These are phyloP conservation scores for Microsporum ferrugineum DNA, from an alignment of 2,329 filamentous ascomycete species.

Conservation along the genomic window DNA sequence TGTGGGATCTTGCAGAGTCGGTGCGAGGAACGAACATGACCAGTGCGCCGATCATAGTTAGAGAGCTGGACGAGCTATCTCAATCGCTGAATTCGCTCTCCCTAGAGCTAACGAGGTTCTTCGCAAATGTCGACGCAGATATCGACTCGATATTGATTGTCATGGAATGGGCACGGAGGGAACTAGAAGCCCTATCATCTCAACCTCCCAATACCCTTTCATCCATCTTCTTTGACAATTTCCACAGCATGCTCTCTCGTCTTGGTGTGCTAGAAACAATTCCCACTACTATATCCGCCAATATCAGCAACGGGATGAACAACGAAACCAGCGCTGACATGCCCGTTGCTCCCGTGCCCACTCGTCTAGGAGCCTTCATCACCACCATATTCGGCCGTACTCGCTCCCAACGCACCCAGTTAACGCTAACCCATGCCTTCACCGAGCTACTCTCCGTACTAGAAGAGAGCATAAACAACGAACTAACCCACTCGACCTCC, in stretches of 20 bases:
- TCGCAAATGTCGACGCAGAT: slow-evolving; percentile 84
- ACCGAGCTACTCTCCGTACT: slow-evolving; percentile 76
- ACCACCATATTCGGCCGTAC: slow-evolving; percentile 69
- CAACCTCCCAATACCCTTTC: slow-evolving; percentile 53
- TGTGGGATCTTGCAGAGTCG: slow-evolving; percentile 89
- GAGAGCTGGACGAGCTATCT: slow-evolving; percentile 72
- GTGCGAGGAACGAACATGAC: slow-evolving; percentile 85
- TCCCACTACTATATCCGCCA: slow-evolving; percentile 14
- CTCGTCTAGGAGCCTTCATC: slow-evolving; percentile 55
- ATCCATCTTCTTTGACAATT: slow-evolving; percentile 63
- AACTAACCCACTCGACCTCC: slow-evolving; percentile 66
- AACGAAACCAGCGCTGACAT: slow-evolving; percentile 5
- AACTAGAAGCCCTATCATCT: slow-evolving; percentile 59
- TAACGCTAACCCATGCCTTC: slow-evolving; percentile 75
- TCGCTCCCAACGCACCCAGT: slow-evolving; percentile 65
- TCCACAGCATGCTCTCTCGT: slow-evolving; percentile 63
- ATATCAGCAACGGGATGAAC: slow-evolving; percentile 1
- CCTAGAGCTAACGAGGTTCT: slow-evolving; percentile 79
- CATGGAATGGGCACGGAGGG: slow-evolving; percentile 90
- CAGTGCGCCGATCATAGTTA: slow-evolving; percentile 72
- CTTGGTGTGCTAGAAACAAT: slow-evolving; percentile 32
- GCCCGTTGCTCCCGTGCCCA: slow-evolving; percentile 37
- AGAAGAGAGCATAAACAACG: slow-evolving; percentile 77
- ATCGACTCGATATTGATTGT: slow-evolving; percentile 86
- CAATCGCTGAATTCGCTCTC: slow-evolving; percentile 76